A percentile compares a stretch with the other conserved stretches of the same genome.
Evolutionary conservation across 441 rosid genomes (phyloP).

Genomic region (Hura crepitans): DNA sequence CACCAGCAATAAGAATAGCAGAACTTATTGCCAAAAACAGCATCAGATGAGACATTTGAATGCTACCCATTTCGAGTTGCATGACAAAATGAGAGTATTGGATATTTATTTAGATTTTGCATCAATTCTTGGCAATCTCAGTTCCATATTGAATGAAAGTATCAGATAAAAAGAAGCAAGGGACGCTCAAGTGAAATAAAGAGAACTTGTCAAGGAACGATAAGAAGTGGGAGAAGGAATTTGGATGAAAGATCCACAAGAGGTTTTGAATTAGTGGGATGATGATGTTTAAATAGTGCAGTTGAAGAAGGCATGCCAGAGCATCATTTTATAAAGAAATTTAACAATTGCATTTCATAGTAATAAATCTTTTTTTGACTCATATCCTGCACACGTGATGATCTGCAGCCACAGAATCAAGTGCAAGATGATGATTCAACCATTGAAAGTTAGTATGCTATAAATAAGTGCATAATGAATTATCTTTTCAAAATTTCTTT

Average conservation of each 20-base stretch:
- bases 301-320: conserved; percentile 16
- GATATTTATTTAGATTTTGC: conserved; percentile 21
- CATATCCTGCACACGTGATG: background rate
- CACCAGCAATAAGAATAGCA: conserved; percentile 22
- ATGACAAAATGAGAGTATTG: conserved; percentile 21
- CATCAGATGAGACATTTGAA: conserved; percentile 26
- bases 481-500: background rate
- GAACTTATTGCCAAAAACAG: conserved; percentile 28
- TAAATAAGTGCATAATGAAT: background rate
- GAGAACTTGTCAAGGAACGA: conserved; percentile 7
- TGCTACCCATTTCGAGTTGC: conserved; percentile 35
- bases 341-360: conserved; percentile 20
- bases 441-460: background rate
- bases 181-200: conserved; percentile 21
- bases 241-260: conserved; percentile 23
- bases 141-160: conserved; percentile 26
- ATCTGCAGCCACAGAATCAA: background rate
- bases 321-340: conserved; percentile 15
- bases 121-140: background rate
- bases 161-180: conserved; percentile 16
- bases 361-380: conserved; percentile 13
- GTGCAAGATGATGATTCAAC: background rate
- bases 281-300: conserved; percentile 33
- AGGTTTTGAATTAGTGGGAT: conserved; percentile 16
- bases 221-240: conserved; percentile 17